Conservation (phyloP, 2,329 filamentous ascomycete genomes). For the Setomelanomma holmii region DNA sequence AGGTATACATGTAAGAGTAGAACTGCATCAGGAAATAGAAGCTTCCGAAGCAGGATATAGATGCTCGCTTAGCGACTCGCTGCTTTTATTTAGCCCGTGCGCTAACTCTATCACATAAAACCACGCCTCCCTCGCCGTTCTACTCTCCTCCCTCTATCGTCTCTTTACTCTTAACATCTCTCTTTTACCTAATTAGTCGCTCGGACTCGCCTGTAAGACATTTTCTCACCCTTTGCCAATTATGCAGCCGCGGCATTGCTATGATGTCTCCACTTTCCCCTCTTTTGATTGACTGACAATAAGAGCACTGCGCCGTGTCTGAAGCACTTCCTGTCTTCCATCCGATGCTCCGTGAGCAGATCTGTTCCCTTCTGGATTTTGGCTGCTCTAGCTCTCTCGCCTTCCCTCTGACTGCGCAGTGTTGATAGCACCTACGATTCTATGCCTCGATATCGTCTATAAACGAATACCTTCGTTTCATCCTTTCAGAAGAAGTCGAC, state of each 20-base stretch:
- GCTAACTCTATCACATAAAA: conserved; percentile 25
- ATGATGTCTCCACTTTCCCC: neutral
- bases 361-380: too few relatives aligned
- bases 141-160: conserved; percentile 8
- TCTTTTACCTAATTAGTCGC: conserved; percentile 3
- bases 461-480: too few relatives aligned
- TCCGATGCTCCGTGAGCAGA: too few relatives aligned
- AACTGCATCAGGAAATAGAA: too few relatives aligned
- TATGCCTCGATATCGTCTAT: too few relatives aligned
- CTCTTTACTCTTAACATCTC: conserved; percentile 3
- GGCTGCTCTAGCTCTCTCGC: too few relatives aligned
- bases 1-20: too few relatives aligned
- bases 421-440: neutral
- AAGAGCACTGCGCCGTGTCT: too few relatives aligned
- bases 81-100: conserved; percentile 29
- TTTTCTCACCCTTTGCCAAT: neutral
- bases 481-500: neutral
- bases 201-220: conserved; percentile 2
- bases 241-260: conserved; percentile 6
- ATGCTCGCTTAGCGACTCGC: conserved; percentile 23
- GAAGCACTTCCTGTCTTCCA: too few relatives aligned
- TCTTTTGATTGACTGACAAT: too few relatives aligned
- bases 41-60: too few relatives aligned
- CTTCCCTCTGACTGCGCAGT: too few relatives aligned
- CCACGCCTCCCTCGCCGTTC: conserved; percentile 15